Evolutionary conservation across 495 filamentous ascomycete genomes (phyloP).

Genomic region (Aspergillus sparsus): DNA sequence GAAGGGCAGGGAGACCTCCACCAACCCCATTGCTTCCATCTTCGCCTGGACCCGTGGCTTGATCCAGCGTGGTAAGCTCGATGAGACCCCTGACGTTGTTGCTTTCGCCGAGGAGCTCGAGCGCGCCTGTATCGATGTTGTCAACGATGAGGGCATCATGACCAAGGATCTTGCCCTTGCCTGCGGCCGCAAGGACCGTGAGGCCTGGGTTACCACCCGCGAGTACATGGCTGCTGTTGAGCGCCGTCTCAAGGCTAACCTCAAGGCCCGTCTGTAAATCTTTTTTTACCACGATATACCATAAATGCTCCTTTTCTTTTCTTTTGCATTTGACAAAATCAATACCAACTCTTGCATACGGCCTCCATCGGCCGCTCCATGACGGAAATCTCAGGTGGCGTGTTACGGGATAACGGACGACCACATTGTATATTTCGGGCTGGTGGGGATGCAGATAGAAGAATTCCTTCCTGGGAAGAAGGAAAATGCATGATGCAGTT

Average conservation of each 20-base stretch:
- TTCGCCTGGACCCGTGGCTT: slow-evolving; percentile 98
- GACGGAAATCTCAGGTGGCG: slow-evolving; percentile 10
- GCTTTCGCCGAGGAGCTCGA: slow-evolving; percentile 89
- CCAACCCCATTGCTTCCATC: slow-evolving; percentile 97
- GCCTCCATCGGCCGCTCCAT: slow-evolving; percentile 8
- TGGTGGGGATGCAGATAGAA: slow-evolving; percentile 8
- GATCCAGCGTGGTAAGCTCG: slow-evolving; percentile 86
- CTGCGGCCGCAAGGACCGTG: slow-evolving; percentile 78
- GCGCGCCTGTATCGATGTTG: slow-evolving; percentile 90
- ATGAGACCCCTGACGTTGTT: slow-evolving; percentile 83
- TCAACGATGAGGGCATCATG: slow-evolving; percentile 94
- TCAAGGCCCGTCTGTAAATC: slow-evolving; percentile 51
- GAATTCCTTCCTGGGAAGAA: slow-evolving; percentile 4
- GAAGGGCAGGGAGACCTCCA: slow-evolving; percentile 93
- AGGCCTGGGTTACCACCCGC: slow-evolving; percentile 82
- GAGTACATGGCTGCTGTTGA: slow-evolving; percentile 91
- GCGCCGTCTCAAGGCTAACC: slow-evolving; percentile 69
- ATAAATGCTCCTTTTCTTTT: slow-evolving; percentile 13
- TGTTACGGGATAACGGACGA: slow-evolving; percentile 10
- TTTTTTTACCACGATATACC: slow-evolving; percentile 10
- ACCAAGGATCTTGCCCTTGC: slow-evolving; percentile 96
- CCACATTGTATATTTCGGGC: slow-evolving; percentile 24
- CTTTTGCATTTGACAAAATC: slow-evolving; percentile 20
- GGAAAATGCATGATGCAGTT: slow-evolving; percentile 3
- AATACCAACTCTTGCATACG: slow-evolving; percentile 23